Percentiles rank a stretch among this genome's conserved stretches.
These are phyloP conservation scores for Trametes sp. DNA, from an alignment of 1,284 basidiomycete species.

Conservation along the genomic window DNA sequence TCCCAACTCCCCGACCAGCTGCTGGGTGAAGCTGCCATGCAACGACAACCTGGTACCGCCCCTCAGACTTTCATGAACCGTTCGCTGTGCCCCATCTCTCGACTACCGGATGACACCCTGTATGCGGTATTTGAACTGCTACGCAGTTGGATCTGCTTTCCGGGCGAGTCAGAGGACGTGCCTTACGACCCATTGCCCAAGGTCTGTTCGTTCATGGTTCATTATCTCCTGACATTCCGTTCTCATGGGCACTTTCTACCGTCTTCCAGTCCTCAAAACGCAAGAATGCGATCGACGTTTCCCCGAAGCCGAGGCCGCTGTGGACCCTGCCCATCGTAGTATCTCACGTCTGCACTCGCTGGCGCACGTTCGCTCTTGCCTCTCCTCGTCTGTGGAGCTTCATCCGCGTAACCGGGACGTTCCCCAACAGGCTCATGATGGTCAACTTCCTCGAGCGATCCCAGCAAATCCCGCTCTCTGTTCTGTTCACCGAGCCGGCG, in stretches of 20 bases:
- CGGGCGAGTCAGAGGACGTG: conserved; percentile 17
- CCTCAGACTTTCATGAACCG: background rate
- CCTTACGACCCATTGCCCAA: conserved; percentile 1
- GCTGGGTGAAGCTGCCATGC: background rate
- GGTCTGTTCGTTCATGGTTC: background rate
- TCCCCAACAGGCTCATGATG: conserved; percentile 20
- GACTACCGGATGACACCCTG: conserved; percentile 23
- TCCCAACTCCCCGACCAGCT: too few relatives aligned
- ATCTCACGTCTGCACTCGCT: conserved; percentile 27
- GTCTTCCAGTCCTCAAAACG: background rate
- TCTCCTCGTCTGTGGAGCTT: conserved; percentile 24
- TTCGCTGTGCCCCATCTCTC: background rate
- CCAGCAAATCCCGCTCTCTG: conserved; percentile 14
- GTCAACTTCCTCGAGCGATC: conserved; percentile 21
- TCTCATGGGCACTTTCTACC: background rate
- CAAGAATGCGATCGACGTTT: background rate
- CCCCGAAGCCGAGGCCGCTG: background rate
- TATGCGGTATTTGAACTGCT: conserved; percentile 21
- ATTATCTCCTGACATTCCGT: background rate
- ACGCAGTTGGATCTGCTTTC: conserved; percentile 19
- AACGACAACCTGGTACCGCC: background rate
- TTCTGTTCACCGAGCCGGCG: conserved; percentile 14
- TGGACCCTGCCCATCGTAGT: conserved; percentile 21
- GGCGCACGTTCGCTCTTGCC: conserved; percentile 20
- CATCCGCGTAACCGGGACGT: conserved; percentile 24